Base-by-base conservation (phyloP, 2,329 filamentous ascomycete genomes). In the Xylariomycetidae sp. region DNA sequence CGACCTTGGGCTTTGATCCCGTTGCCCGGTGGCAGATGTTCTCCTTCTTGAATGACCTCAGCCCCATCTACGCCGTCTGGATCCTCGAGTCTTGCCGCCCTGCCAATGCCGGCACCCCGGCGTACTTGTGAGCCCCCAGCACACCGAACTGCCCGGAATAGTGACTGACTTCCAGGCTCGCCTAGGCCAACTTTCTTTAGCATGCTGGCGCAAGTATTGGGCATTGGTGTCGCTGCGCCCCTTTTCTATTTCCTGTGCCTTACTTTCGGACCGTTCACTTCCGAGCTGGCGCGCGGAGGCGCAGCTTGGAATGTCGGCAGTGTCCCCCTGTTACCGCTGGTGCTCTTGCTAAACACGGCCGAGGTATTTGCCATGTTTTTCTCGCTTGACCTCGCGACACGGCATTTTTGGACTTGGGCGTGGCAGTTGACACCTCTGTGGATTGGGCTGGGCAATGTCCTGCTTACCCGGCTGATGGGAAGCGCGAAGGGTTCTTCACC, bases 331-430 rank as follows among this genome's bases (percentile, higher is more conserved):
- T 22, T 49, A 20, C 40, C 34, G 4, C 17, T 48, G 16, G 19
- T 49, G 7, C 25, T 52, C 5, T 10, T 31, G 7, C 32, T 53
- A n/a, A 47, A 52, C 31, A 47, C 44, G 8, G 31, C 34, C 12
- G 34, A 45, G 25, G 38, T 49, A 6, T 39, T 46, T 12, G 35
- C 31, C 20, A 43, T 41, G 27, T 49, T 39, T 23, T 26, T 47
- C 4, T 31, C 42, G 4, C 42, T 43, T 0, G 44, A 49, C 10
- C 19, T 26, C 3, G 24, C 31, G 13, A 44, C 37, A 2, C 42
- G 47, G 3, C 47, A 53, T 27, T 49, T 35, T 19, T 49, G 47
- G 48, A 39, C 42, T 10, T 53, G 45, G 45, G 45, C 44, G 13
- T 53, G 48, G 49, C 49, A 51, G 31, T 28, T 47, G 24, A 25